Base-by-base conservation (phyloP, 192 early-diverging fungal species). In the Coemansia sp. region DNA sequence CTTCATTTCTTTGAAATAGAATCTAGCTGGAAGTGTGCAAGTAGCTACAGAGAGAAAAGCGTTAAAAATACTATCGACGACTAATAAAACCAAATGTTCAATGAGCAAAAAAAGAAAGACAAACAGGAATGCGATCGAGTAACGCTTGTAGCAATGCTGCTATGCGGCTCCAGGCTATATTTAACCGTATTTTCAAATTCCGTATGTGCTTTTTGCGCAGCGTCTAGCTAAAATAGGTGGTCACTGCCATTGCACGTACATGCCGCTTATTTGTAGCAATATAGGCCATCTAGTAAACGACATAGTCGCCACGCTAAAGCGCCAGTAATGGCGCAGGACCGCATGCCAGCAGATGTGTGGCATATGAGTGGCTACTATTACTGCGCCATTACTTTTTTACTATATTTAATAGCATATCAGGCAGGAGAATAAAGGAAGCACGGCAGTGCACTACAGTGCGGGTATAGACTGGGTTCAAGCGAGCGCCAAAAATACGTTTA, bases 1-100 rank as follows among this genome's bases (percentile, higher is more conserved):
- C 47, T 74, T 79, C 77, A 79, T 79, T 22, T 32, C 51, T 14
- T 59, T 19, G 17, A 24, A 4, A 20, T 47, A 37, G n/a, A 37
- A 6, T 7, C 36, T 58, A 58, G 17, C 7, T 10, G 32, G 29
- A 4, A 62, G 17, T 17, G 14, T 27, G 20, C 17, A 14, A 35
- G 36, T 43, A 14, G 43, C 10, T 19, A 24, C n/a, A n/a, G n/a
- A n/a, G n/a, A n/a, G n/a, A n/a, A n/a, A n/a, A n/a, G n/a, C n/a
- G n/a, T n/a, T n/a, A n/a, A 36, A n/a, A 27, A 59, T 59, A 40
- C 32, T 38, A 38, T 37, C 6, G 53, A 19, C 4, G 9, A 14
- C 41, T 7, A 22, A 37, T 10, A 12, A 19, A 19, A 58, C 38
- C 41, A 36, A 60, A 58, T 59, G 19, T 43, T 37, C 22, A 53